Percentiles rank a stretch among this genome's conserved stretches.
Evolutionary conservation across 768 basidiomycete genomes (phyloP).

Genomic region (Daedalea quercina): DNA sequence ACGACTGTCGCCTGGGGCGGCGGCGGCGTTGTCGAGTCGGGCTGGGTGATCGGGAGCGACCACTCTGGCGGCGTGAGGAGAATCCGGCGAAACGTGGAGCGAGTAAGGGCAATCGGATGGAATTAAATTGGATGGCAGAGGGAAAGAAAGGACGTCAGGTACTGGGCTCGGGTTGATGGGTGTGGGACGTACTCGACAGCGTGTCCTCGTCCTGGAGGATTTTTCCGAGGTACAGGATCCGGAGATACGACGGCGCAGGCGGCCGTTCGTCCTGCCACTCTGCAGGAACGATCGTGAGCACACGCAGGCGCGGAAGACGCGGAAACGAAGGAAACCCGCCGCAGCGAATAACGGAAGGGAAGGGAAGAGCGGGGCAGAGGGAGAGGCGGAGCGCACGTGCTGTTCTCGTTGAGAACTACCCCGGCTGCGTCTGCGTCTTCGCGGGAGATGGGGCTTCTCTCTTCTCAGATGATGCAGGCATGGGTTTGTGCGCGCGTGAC

Average conservation of each 20-base stretch:
- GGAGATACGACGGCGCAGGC: constrained; percentile 68
- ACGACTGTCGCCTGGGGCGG: constrained; percentile 51
- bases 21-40: constrained; percentile 18
- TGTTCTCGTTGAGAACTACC: no score
- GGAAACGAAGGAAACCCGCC: neutral
- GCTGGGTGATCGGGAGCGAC: constrained; percentile 20
- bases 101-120: neutral
- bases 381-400: neutral
- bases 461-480: no score
- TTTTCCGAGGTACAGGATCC: constrained; percentile 70
- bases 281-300: constrained; percentile 18
- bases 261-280: constrained; percentile 80
- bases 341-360: neutral
- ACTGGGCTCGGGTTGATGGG: neutral
- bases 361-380: neutral
- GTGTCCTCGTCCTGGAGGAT: constrained; percentile 84
- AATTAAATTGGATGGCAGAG: neutral
- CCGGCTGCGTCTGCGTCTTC: no score
- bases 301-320: neutral
- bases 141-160: neutral
- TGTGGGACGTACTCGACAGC: constrained; percentile 44
- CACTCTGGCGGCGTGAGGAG: constrained; percentile 17
- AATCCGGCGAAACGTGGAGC: neutral
- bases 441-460: no score
- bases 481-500: no score